Base-by-base conservation (phyloP, 2,329 filamentous ascomycete species). In the Diaporthe capsici region DNA sequence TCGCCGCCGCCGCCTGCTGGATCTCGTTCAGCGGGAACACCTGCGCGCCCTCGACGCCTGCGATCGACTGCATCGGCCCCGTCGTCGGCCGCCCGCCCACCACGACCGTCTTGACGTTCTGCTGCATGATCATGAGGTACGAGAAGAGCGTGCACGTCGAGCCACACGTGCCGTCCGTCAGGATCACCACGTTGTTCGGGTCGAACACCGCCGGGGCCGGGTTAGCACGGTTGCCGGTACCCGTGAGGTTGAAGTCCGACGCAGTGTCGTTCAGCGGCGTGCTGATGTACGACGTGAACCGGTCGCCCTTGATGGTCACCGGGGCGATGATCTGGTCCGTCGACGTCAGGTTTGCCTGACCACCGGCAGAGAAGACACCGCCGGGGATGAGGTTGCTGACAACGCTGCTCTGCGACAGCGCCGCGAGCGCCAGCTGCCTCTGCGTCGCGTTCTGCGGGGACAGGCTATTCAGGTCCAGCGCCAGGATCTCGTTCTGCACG, bases 61-160 rank as follows among this genome's bases (percentile, higher is more conserved):
- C 87, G 47, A 89, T 81, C 49, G 87, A 86, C 79, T 90, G 88
- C 80, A 89, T 89, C 5, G 82, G 82, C 1, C 87, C 85, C 13
- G 82, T 80, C 71, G 83, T 83, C 37, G 85, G 85, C 1, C 82
- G 82, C 1, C 89, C 89, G 68, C 88, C 88, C 42, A 88, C 82
- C 4, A 84, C 84, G n/a, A 88, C 85, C 1, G 86, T 87, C 78
- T 86, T 86, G 22, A 90, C 84, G 71, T 85, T 85, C 51, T 84
- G 85, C 78, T 89, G 85, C 28, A 86, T 83, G 63, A 87, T 87
- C 84, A 91, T 85, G 60, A 90, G 83, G 77, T 91, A 89, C 2
- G 84, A 84, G 80, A 91, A 90, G 51, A 90, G 85, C 20, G 88
- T 86, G 81, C 89, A 91, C 2, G 89, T 88, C 1, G 87, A 89